phyloP scores from a whole-genome alignment of 2,329 filamentous ascomycete genomes.

The Neofusicoccum ribis region DNA sequence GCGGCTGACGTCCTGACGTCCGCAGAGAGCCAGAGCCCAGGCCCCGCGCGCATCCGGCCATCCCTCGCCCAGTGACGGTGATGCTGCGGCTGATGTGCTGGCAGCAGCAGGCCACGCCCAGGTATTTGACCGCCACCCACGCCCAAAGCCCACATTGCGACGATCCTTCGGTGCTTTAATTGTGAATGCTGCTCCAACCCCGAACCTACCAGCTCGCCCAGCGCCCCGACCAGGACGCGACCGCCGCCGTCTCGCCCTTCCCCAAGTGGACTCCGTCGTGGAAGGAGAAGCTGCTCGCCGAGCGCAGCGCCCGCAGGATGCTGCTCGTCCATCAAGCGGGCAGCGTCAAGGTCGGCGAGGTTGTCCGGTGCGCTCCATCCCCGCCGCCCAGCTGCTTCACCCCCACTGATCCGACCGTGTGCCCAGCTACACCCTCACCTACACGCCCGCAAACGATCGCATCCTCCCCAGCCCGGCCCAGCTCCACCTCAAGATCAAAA shows the following conservation, averaged over 20 bases:
- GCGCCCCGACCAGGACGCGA: slow-evolving; percentile 34
- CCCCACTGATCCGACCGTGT: background rate
- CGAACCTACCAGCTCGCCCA: slow-evolving; percentile 41
- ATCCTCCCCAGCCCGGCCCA: slow-evolving; percentile 82
- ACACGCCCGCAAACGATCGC: slow-evolving; percentile 83
- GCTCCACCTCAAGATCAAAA: slow-evolving; percentile 85
- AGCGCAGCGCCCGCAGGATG: slow-evolving; percentile 57
- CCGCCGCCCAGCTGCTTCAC: background rate
- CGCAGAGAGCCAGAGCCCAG: background rate
- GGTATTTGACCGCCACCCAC: slow-evolving; percentile 11
- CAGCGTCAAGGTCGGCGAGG: slow-evolving; percentile 89
- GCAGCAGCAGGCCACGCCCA: background rate
- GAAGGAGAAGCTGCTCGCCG: slow-evolving; percentile 34
- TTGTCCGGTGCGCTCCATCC: slow-evolving; percentile 66
- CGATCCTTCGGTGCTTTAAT: slow-evolving; percentile 13
- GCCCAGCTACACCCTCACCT: slow-evolving; percentile 75
- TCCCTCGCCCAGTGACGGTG: background rate
- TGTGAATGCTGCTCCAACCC: slow-evolving; percentile 43
- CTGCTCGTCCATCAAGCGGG: slow-evolving; percentile 88
- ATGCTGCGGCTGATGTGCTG: slow-evolving; percentile 7
- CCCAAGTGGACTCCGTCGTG: slow-evolving; percentile 35
- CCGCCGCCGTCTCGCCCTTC: slow-evolving; percentile 33
- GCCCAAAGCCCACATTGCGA: slow-evolving; percentile 6
- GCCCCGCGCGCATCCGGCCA: slow-evolving; percentile 6
- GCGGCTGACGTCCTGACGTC: background rate